Evolutionary conservation across 306 rosid species (phyloP).

Genomic region (Trifolium pratense): DNA sequence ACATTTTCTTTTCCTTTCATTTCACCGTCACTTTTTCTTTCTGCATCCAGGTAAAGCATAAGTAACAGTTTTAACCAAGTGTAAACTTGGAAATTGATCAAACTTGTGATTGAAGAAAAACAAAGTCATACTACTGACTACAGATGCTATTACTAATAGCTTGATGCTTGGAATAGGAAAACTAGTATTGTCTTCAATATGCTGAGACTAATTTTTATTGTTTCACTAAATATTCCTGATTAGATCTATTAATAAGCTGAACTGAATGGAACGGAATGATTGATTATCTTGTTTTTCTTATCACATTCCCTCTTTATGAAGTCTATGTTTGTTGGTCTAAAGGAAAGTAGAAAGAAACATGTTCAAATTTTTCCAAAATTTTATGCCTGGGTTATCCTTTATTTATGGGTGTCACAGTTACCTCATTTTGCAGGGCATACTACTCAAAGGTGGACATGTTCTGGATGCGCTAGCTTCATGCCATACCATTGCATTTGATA

Average conservation of each 20-base stretch:
- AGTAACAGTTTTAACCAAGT: constrained; percentile 19
- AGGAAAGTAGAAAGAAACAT: constrained; percentile 17
- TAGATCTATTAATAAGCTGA: constrained; percentile 31
- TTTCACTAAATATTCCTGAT: not conserved
- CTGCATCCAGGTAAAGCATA: not conserved
- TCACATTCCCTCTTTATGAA: constrained; percentile 7
- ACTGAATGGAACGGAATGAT: constrained; percentile 2
- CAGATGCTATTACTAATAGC: not conserved
- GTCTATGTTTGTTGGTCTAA: constrained; percentile 24
- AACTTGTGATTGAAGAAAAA: constrained; percentile 28
- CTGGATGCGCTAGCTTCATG: constrained; percentile 96
- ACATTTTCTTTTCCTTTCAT: not conserved
- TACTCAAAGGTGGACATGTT: constrained; percentile 96
- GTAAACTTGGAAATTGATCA: constrained; percentile 24
- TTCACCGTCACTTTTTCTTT: not conserved
- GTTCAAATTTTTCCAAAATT: constrained; percentile 5
- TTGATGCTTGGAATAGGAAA: not conserved
- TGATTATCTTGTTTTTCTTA: constrained; percentile 19
- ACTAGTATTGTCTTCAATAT: constrained; percentile 17
- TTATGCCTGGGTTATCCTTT: constrained; percentile 14
- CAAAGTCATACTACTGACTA: not conserved
- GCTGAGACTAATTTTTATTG: constrained; percentile 16
- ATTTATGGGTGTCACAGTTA: constrained; percentile 27
- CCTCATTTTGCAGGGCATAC: constrained; percentile 72
- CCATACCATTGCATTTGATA: constrained; percentile 92